Percentiles rank a stretch among this genome's conserved stretches.
Conservation (phyloP, 2,329 filamentous ascomycete genomes). For the Colletotrichum magnum region DNA sequence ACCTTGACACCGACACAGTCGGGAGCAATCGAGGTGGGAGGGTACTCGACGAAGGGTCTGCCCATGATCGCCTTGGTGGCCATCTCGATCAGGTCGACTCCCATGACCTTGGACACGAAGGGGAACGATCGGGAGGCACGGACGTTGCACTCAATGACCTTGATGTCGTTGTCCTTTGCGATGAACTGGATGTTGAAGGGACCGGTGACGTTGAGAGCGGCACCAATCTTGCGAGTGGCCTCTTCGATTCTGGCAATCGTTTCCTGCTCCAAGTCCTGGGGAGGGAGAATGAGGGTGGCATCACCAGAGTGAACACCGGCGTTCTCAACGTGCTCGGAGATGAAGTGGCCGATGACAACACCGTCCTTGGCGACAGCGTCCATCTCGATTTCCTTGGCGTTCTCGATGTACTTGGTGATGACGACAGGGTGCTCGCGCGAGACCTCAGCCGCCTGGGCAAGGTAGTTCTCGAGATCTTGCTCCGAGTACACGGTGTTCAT, state of each 20-base stretch:
- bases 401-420: conserved; percentile 99
- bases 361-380: conserved; percentile 95
- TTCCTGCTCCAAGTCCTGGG: conserved; percentile 90
- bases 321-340: conserved; percentile 99
- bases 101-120: conserved; percentile 99
- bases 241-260: conserved; percentile 94
- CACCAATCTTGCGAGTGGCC: conserved; percentile 94
- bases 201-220: conserved; percentile 93
- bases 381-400: conserved; percentile 99
- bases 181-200: conserved; percentile 99
- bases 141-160: conserved; percentile 99
- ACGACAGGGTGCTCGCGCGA: conserved; percentile 97
- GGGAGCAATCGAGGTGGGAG: conserved; percentile 79
- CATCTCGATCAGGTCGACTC: conserved; percentile 97
- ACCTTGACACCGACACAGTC: conserved; percentile 97
- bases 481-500: conserved; percentile 99
- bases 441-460: conserved; percentile 92
- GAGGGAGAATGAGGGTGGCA: conserved; percentile 93
- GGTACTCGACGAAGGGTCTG: conserved; percentile 85
- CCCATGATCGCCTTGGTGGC: conserved; percentile 97
- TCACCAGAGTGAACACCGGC: conserved; percentile 99
- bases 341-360: conserved; percentile 92
- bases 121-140: conserved; percentile 96
- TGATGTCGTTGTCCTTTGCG: conserved; percentile 99
- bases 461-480: conserved; percentile 89